A percentile compares a stretch with the other conserved stretches of the same genome.
Conservation (phyloP, 345 rosid species). For the Citrus sp. region DNA sequence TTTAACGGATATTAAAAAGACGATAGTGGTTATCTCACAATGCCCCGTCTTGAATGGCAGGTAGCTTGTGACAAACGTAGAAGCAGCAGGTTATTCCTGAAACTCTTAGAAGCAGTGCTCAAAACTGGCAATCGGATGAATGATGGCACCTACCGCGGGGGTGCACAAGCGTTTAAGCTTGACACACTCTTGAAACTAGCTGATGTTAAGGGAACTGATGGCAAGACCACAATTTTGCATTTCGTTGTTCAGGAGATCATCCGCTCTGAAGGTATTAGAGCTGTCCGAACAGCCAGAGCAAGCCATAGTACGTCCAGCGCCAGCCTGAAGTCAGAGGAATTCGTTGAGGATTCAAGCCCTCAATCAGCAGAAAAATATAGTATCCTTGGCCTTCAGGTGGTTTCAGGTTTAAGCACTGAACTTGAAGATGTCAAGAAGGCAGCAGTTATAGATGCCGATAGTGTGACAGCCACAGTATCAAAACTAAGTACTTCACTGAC, state of each 20-base stretch:
- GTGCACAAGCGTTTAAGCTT: conserved; percentile 87
- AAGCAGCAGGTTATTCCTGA: conserved; percentile 74
- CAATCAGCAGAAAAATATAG: conserved; percentile 40
- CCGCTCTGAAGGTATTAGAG: conserved; percentile 80
- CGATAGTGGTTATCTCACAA: background rate
- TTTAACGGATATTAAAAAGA: background rate
- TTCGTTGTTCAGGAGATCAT: conserved; percentile 93
- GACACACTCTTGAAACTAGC: conserved; percentile 88
- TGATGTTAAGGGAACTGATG: conserved; percentile 93
- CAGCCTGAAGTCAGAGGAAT: conserved; percentile 54
- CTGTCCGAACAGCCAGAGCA: conserved; percentile 43
- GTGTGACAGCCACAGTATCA: conserved; percentile 40
- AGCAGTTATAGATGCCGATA: conserved; percentile 62
- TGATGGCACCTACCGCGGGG: conserved; percentile 88
- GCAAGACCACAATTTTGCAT: conserved; percentile 86
- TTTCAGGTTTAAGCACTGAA: conserved; percentile 69
- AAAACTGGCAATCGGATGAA: conserved; percentile 98
- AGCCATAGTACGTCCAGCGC: conserved; percentile 54
- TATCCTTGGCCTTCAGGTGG: conserved; percentile 63
- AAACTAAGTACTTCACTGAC: conserved; percentile 44
- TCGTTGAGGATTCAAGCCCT: conserved; percentile 31
- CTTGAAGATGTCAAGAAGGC: conserved; percentile 77
- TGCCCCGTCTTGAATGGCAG: conserved; percentile 30
- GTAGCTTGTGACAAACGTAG: conserved; percentile 76
- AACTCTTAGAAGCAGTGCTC: conserved; percentile 90